These are phyloP conservation scores for Aspergillus olivimuriae DNA, from an alignment of 495 filamentous ascomycete genomes.

Conservation along the genomic window DNA sequence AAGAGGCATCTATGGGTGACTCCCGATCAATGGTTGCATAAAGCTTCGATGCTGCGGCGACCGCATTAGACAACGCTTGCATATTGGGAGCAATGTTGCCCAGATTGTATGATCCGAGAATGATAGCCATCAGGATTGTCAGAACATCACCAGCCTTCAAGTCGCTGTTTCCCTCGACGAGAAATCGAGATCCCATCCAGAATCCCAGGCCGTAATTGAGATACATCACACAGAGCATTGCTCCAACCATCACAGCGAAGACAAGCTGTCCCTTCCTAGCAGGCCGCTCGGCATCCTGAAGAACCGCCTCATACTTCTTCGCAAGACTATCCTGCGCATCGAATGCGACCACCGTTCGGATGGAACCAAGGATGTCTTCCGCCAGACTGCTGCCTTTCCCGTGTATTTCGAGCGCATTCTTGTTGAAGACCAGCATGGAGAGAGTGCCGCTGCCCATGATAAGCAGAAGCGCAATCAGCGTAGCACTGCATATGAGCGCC, in stretches of 20 bases:
- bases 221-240: slow-evolving; percentile 75
- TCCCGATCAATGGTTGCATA: slow-evolving; percentile 83
- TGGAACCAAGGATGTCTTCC: slow-evolving; percentile 89
- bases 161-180: slow-evolving; percentile 53
- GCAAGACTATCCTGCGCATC: slow-evolving; percentile 84
- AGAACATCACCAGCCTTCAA: slow-evolving; percentile 48
- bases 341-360: slow-evolving; percentile 86
- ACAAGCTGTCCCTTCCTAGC: slow-evolving; percentile 66
- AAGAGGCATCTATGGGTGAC: slow-evolving; percentile 76
- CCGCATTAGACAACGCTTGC: slow-evolving; percentile 72
- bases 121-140: slow-evolving; percentile 84
- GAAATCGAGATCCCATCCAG: slow-evolving; percentile 82
- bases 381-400: slow-evolving; percentile 81
- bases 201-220: slow-evolving; percentile 90
- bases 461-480: slow-evolving; percentile 60
- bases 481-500: slow-evolving; percentile 73
- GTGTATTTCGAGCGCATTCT: slow-evolving; percentile 66
- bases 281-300: slow-evolving; percentile 63
- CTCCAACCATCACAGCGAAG: slow-evolving; percentile 69
- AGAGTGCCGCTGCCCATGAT: slow-evolving; percentile 65
- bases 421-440: slow-evolving; percentile 72
- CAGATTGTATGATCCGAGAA: slow-evolving; percentile 86
- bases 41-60: slow-evolving; percentile 84
- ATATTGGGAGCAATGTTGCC: slow-evolving; percentile 83
- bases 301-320: slow-evolving; percentile 68